A percentile compares a stretch with the other conserved stretches of the same genome.
phyloP scores from a whole-genome alignment of 1,139 yeast genomes.

The Pichia sp. region DNA sequence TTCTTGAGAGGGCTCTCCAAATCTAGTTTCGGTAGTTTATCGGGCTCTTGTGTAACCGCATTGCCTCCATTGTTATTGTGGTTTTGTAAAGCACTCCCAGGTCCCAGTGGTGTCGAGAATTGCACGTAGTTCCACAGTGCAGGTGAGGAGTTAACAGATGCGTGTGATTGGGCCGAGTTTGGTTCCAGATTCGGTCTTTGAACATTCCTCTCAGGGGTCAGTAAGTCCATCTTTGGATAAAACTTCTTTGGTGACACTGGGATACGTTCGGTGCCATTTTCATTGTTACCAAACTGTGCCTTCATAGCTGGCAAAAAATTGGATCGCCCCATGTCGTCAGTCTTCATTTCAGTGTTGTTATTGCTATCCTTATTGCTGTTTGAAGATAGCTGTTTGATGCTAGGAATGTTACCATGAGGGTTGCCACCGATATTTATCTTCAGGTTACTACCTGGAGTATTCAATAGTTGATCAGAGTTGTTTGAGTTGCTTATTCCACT shows the following conservation, averaged over 20 bases:
- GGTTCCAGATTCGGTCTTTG: slow-evolving; percentile 11
- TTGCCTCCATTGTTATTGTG: slow-evolving; percentile 3
- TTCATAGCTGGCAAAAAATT: slow-evolving; percentile 4
- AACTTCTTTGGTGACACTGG: slow-evolving; percentile 10
- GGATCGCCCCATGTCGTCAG: slow-evolving; percentile 3
- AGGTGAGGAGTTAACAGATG: slow-evolving; percentile 47
- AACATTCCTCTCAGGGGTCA: slow-evolving; percentile 13
- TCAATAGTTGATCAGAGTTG: slow-evolving; percentile 9
- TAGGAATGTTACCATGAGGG: background rate
- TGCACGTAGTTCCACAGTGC: slow-evolving; percentile 78
- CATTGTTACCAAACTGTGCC: background rate
- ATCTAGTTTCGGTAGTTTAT: slow-evolving; percentile 16
- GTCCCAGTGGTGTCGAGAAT: slow-evolving; percentile 52
- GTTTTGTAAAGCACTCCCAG: slow-evolving; percentile 1
- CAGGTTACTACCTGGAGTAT: background rate
- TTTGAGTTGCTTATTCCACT: slow-evolving; percentile 7
- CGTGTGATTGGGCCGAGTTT: slow-evolving; percentile 31
- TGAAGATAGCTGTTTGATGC: background rate
- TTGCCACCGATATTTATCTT: background rate
- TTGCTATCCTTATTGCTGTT: background rate
- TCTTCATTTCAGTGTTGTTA: background rate
- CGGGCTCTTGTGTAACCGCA: slow-evolving; percentile 4
- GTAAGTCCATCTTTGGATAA: slow-evolving; percentile 8
- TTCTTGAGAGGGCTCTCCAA: slow-evolving; percentile 25
- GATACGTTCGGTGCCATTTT: background rate